Evolutionary conservation across 2,329 filamentous ascomycete species (phyloP).

Genomic region (Botryotinia convoluta): DNA sequence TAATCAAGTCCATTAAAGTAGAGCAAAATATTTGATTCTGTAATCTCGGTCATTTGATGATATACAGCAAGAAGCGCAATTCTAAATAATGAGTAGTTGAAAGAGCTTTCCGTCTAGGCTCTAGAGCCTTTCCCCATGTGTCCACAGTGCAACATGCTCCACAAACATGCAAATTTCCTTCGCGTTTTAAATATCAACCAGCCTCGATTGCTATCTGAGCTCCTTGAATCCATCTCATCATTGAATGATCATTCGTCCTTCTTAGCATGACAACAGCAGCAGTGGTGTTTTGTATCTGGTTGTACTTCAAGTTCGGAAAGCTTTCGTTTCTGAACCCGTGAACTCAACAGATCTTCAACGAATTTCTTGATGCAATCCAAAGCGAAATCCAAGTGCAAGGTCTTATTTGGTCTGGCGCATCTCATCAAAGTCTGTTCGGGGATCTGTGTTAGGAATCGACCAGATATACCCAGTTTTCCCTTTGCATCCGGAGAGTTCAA

Average conservation of each 20-base stretch:
- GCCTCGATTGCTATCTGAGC: not conserved
- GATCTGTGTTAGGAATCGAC: slow-evolving; percentile 31
- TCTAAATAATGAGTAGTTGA: not conserved
- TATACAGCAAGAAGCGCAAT: not conserved
- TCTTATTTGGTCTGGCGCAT: slow-evolving; percentile 19
- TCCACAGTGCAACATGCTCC: not conserved
- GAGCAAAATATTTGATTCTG: not conserved
- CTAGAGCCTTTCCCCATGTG: not conserved
- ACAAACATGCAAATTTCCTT: not conserved
- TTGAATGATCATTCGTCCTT: not conserved
- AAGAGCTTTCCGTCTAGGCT: not conserved
- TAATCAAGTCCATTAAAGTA: not conserved
- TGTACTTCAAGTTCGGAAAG: not conserved
- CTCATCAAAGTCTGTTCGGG: slow-evolving; percentile 32
- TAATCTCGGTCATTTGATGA: not conserved
- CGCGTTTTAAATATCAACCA: not conserved
- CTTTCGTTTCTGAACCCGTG: slow-evolving; percentile 1
- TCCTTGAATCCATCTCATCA: not conserved
- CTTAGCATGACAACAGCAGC: not conserved
- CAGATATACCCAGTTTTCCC: slow-evolving; percentile 18
- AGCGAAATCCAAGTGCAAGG: not conserved
- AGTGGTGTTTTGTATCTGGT: not conserved
- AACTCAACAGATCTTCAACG: not conserved
- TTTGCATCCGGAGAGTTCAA: slow-evolving; percentile 22
- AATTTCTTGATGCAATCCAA: not conserved